A percentile compares a stretch with the other conserved stretches of the same genome.
Conservation (phyloP, 495 filamentous ascomycete species). For the Chaetomium tenue region DNA sequence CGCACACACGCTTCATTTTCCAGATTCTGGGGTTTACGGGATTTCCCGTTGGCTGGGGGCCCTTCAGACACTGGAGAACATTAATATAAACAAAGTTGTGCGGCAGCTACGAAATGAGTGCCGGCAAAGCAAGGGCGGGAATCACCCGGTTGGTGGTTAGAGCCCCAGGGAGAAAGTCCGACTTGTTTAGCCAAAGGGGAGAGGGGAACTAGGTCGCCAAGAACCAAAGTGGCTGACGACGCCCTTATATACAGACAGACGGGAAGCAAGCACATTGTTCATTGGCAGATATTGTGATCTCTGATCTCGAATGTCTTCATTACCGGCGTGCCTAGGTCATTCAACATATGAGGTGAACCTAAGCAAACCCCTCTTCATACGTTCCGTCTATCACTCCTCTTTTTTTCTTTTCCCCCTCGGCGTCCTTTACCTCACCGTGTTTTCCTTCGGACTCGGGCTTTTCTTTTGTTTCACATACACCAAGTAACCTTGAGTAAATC, state of each 20-base stretch:
- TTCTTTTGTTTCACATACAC: too few relatives aligned
- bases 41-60: not conserved
- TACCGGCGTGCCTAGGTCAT: too few relatives aligned
- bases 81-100: slow-evolving; percentile 7
- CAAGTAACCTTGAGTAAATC: too few relatives aligned
- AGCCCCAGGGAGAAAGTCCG: not conserved
- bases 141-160: not conserved
- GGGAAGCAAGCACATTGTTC: too few relatives aligned
- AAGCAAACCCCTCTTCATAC: too few relatives aligned
- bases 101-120: not conserved
- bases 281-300: too few relatives aligned
- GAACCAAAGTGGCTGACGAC: not conserved
- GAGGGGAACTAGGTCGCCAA: not conserved
- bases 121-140: not conserved
- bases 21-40: not conserved
- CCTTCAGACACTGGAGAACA: not conserved
- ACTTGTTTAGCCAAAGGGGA: slow-evolving; percentile 6
- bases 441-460: too few relatives aligned
- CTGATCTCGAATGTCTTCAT: too few relatives aligned
- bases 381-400: too few relatives aligned
- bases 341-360: too few relatives aligned
- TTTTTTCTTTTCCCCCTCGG: too few relatives aligned
- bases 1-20: not conserved
- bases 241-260: not conserved
- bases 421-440: too few relatives aligned